Evolutionary conservation across 345 rosid genomes (phyloP), one percentile per base, ranked within the genome.

Genomic region (Melastoma malabathricum): DNA sequence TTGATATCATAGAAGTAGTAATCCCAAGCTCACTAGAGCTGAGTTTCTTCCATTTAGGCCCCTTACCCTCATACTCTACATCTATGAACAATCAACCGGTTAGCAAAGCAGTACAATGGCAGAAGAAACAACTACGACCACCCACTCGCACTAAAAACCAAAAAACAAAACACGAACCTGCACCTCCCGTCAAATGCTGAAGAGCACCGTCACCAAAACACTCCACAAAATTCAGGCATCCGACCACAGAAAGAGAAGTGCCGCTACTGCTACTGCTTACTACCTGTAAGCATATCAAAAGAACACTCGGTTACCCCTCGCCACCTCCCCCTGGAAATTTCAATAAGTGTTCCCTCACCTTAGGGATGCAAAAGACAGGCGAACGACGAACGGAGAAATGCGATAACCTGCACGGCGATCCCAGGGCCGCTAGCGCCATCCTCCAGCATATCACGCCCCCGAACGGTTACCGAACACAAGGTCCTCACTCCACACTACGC

Each of bases 1-100:
- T 70, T 18, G 86, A 57, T n/a, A 83, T 71, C 82, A 71, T 80
- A 9, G 83, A 69, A 59, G 64, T 69, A 47, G 68, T 74, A 25
- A 83, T 77, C 34, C 84, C 92, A 56, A 83, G 73, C 6, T 77
- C 84, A 50, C 57, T 61, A 58, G 86, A 77, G 50, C 63, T 68
- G 63, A 73, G 58, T 57, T 73, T 77, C 73, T 67, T 77, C 80
- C 78, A 79, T 18, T 54, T 55, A 43, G 31, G 23, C 16, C 58
- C 68, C 50, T 62, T 64, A 43, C 63, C 60, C 12, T 16, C 59
- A 29, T 62, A 10, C 38, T 17, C 48, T 44, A 8, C 50, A 31
- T 19, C 31, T 22, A 58, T 6, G 12, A 2, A 15, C 52, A 46
- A 12, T 52, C 39, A 22, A 52, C 16, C 15, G 18, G 19, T 34